Evolutionary conservation across 2,329 filamentous ascomycete species (phyloP).

Genomic region (Knufia fluminis): DNA sequence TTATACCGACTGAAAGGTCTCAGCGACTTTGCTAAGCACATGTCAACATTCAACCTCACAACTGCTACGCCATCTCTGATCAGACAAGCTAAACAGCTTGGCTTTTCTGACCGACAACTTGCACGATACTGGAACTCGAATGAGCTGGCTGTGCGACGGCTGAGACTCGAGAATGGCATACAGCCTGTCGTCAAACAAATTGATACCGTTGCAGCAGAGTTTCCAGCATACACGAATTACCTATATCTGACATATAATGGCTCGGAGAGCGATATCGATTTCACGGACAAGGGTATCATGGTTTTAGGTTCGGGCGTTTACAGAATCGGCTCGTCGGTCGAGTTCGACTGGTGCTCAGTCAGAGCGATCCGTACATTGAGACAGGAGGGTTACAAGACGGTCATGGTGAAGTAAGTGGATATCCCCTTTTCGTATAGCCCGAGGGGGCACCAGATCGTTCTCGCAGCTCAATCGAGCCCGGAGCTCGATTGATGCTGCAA

Average conservation of each 20-base stretch:
- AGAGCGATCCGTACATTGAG: slow-evolving; percentile 84
- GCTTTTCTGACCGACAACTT: slow-evolving; percentile 88
- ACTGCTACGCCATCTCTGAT: slow-evolving; percentile 57
- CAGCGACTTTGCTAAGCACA: slow-evolving; percentile 75
- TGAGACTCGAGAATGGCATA: slow-evolving; percentile 78
- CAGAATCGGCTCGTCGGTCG: slow-evolving; percentile 92
- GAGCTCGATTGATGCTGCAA: too few relatives aligned
- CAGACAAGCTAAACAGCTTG: slow-evolving; percentile 79
- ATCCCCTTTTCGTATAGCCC: slow-evolving; percentile 16
- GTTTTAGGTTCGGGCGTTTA: slow-evolving; percentile 94
- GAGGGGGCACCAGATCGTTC: too few relatives aligned
- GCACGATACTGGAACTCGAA: slow-evolving; percentile 92
- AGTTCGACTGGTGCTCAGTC: slow-evolving; percentile 99
- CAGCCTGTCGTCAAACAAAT: slow-evolving; percentile 93
- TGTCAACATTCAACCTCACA: slow-evolving; percentile 61
- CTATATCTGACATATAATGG: slow-evolving; percentile 95
- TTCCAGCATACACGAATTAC: slow-evolving; percentile 91
- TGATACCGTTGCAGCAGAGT: slow-evolving; percentile 94
- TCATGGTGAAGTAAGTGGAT: slow-evolving; percentile 65
- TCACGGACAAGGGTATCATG: slow-evolving; percentile 89
- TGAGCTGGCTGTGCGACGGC: slow-evolving; percentile 76
- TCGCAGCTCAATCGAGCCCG: too few relatives aligned
- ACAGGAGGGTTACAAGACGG: slow-evolving; percentile 75
- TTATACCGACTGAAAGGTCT: slow-evolving; percentile 82
- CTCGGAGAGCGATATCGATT: slow-evolving; percentile 69